These are phyloP conservation scores for Pseudomonodictys pantanalensis DNA, from an alignment of 495 filamentous ascomycete genomes.

Conservation along the genomic window DNA sequence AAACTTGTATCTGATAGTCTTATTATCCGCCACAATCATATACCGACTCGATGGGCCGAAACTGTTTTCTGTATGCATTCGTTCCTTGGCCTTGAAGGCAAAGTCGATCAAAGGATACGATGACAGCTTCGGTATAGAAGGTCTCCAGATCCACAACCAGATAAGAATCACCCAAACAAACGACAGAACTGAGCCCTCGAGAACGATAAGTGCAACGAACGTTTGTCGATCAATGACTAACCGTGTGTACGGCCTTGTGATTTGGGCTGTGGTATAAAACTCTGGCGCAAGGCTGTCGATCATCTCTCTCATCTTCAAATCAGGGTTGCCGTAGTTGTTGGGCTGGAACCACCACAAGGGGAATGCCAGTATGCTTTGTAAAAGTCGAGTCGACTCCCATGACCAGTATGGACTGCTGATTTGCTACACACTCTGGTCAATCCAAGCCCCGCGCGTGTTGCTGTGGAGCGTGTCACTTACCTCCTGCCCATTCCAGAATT, in stretches of 20 bases:
- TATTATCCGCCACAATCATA: neutral
- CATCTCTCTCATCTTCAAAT: slow-evolving; percentile 4
- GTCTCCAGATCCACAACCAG: slow-evolving; percentile 11
- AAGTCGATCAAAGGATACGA: slow-evolving; percentile 14
- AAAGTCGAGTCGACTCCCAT: neutral
- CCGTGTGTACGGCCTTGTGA: slow-evolving; percentile 1
- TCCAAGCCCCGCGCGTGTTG: no score
- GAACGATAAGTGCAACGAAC: slow-evolving; percentile 2
- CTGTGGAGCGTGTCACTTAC: no score
- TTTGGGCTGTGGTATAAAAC: neutral
- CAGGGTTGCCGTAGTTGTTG: slow-evolving; percentile 15
- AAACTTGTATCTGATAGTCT: neutral
- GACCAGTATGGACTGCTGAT: slow-evolving; percentile 2
- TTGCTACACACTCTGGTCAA: no score
- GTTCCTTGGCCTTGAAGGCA: slow-evolving; percentile 13
- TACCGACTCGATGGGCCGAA: neutral
- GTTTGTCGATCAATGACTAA: slow-evolving; percentile 1
- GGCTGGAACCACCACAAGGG: slow-evolving; percentile 9
- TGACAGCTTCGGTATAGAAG: neutral
- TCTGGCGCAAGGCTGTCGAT: neutral
- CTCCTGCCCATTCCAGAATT: slow-evolving; percentile 10
- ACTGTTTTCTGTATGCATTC: neutral
- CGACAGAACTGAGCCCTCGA: neutral
- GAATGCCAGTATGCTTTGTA: slow-evolving; percentile 9
- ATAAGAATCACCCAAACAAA: slow-evolving; percentile 10